These are phyloP conservation scores for Hura crepitans DNA, from an alignment of 441 rosid species.

Conservation along the genomic window DNA sequence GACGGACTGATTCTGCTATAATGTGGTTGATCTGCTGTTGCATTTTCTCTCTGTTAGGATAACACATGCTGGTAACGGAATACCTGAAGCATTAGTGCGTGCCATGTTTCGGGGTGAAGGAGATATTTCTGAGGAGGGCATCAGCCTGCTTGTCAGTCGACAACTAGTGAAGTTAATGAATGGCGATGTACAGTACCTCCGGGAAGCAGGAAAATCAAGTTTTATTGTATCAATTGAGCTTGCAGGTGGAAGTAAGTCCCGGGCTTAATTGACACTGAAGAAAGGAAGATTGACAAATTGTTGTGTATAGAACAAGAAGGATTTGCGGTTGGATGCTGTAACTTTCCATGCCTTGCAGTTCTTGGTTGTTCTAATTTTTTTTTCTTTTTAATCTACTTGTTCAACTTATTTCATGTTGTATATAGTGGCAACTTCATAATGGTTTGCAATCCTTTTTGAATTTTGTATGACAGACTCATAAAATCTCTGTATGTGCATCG, in stretches of 20 bases:
- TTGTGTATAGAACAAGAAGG: constrained; percentile 2
- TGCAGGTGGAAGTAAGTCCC: constrained; percentile 51
- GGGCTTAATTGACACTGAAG: constrained; percentile 9
- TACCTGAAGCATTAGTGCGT: constrained; percentile 68
- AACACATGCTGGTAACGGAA: constrained; percentile 61
- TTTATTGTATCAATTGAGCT: constrained; percentile 72
- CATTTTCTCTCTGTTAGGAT: constrained; percentile 42
- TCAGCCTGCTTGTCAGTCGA: constrained; percentile 68
- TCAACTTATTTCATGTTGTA: constrained; percentile 7
- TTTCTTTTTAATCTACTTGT: neutral
- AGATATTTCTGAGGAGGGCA: constrained; percentile 74
- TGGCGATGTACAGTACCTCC: constrained; percentile 86
- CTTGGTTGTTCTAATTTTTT: constrained; percentile 8
- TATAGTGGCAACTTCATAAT: constrained; percentile 3
- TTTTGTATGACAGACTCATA: neutral
- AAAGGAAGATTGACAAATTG: neutral
- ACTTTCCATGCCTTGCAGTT: neutral
- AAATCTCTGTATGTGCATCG: neutral
- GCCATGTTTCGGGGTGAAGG: constrained; percentile 70
- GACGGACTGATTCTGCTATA: neutral
- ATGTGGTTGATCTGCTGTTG: neutral
- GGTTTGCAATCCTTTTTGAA: neutral
- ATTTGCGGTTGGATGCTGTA: neutral
- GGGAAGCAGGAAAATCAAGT: constrained; percentile 74
- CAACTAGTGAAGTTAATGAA: constrained; percentile 80